Evolutionary conservation across 768 basidiomycete species (phyloP).

Genomic region (Amanita polypyramis): DNA sequence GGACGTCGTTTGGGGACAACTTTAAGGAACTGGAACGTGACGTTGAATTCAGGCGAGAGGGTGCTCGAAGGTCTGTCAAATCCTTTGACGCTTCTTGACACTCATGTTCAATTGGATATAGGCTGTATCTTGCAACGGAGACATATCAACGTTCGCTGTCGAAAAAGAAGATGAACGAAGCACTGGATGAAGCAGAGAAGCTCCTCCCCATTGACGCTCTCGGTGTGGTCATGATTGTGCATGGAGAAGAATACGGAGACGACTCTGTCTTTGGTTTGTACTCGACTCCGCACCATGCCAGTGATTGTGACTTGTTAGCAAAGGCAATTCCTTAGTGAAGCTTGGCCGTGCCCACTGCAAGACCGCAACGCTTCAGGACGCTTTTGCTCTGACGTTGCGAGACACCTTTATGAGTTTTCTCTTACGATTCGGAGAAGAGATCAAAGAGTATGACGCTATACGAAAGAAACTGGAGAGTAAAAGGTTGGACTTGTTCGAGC

Average conservation of each 20-base stretch:
- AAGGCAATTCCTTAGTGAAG: conserved; percentile 64
- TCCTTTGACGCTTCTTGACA: neutral
- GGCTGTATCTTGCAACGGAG: conserved; percentile 62
- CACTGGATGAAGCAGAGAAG: conserved; percentile 56
- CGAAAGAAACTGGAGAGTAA: conserved; percentile 84
- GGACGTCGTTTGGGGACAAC: conserved; percentile 67
- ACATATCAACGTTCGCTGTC: conserved; percentile 60
- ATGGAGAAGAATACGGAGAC: conserved; percentile 73
- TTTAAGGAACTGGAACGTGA: conserved; percentile 77
- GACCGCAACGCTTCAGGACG: conserved; percentile 76
- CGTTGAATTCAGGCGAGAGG: conserved; percentile 69
- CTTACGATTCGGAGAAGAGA: conserved; percentile 53
- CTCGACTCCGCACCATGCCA: neutral
- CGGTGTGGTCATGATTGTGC: conserved; percentile 78
- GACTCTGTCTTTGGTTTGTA: conserved; percentile 61
- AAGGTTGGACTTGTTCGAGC: conserved; percentile 32
- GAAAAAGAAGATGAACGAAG: conserved; percentile 66
- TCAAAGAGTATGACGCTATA: conserved; percentile 73
- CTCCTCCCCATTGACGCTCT: conserved; percentile 68
- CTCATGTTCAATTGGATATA: conserved; percentile 18
- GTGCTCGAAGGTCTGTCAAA: conserved; percentile 53
- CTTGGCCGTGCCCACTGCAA: conserved; percentile 81
- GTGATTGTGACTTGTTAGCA: neutral
- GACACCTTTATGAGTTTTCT: conserved; percentile 67
- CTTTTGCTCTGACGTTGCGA: conserved; percentile 59